A percentile compares a stretch with the other conserved stretches of the same genome.
Evolutionary conservation across 768 basidiomycete genomes (phyloP).

Genomic region (Collybiopsis luxurians): DNA sequence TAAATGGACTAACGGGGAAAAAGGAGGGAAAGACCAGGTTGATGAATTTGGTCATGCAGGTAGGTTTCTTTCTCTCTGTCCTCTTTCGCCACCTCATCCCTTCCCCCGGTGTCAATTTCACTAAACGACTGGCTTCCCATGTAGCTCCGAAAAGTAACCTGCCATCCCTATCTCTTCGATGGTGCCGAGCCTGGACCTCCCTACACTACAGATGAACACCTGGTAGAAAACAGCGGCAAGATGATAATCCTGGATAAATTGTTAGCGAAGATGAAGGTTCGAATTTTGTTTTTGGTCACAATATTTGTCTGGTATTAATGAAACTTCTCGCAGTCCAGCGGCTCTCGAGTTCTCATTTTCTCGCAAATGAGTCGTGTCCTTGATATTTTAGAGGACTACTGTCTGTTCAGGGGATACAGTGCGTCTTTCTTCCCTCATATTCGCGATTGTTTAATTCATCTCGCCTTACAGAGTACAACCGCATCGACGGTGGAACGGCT

Average conservation of each 20-base stretch:
- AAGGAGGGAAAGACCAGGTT: slow-evolving; percentile 97
- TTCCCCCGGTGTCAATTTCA: slow-evolving; percentile 1
- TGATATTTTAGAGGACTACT: slow-evolving; percentile 97
- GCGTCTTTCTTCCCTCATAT: slow-evolving; percentile 25
- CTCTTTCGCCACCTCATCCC: too few species aligned
- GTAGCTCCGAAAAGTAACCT: slow-evolving; percentile 81
- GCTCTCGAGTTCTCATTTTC: slow-evolving; percentile 95
- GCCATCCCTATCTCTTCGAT: slow-evolving; percentile 90
- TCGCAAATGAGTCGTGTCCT: slow-evolving; percentile 99
- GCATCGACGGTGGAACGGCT: slow-evolving; percentile 93
- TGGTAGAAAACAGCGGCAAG: slow-evolving; percentile 92
- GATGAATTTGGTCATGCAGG: slow-evolving; percentile 99
- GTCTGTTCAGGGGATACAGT: slow-evolving; percentile 89
- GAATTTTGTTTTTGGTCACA: not conserved
- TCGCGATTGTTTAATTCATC: not conserved
- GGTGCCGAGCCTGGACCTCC: slow-evolving; percentile 99
- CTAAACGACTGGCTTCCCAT: too few species aligned
- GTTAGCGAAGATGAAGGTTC: slow-evolving; percentile 73
- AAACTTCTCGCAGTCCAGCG: slow-evolving; percentile 43
- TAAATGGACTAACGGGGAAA: slow-evolving; percentile 93
- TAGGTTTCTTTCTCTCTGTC: slow-evolving; percentile 24
- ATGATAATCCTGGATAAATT: slow-evolving; percentile 98
- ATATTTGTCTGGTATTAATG: not conserved
- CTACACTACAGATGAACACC: slow-evolving; percentile 96
- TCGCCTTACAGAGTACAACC: slow-evolving; percentile 76